Percentiles rank a stretch among this genome's conserved stretches.
Conservation (phyloP, 371 early-diverging fungal species). For the Mucor mucedo region DNA sequence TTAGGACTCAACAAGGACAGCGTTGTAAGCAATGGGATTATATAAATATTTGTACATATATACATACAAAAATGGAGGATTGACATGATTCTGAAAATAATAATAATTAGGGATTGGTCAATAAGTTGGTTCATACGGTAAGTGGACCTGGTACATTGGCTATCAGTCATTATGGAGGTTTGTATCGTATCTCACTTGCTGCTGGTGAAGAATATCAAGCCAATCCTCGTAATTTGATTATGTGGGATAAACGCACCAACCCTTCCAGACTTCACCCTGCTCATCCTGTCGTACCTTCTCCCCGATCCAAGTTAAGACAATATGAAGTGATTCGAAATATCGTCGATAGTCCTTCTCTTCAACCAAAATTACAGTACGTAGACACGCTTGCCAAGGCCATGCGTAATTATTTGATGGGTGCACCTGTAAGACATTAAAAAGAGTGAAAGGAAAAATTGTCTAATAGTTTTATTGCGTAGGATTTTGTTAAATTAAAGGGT, state of each 20-base stretch:
- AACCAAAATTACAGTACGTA: constrained; percentile 49
- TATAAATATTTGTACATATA: neutral
- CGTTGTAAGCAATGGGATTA: constrained; percentile 15
- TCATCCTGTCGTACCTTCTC: constrained; percentile 42
- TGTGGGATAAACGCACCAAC: constrained; percentile 60
- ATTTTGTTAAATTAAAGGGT: constrained; percentile 69
- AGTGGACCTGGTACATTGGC: constrained; percentile 75
- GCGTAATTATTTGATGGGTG: constrained; percentile 51
- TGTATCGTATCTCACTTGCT: constrained; percentile 71
- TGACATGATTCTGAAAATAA: neutral
- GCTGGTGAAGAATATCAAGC: constrained; percentile 76
- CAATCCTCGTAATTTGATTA: constrained; percentile 65
- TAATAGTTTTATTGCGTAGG: constrained; percentile 41
- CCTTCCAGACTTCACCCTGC: constrained; percentile 42
- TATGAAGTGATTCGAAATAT: constrained; percentile 48
- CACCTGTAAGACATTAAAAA: constrained; percentile 43
- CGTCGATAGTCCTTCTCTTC: constrained; percentile 55
- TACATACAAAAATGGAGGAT: neutral
- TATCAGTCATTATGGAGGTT: constrained; percentile 73
- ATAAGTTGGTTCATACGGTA: constrained; percentile 67
- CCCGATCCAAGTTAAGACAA: constrained; percentile 38
- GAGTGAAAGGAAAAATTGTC: neutral
- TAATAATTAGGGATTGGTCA: constrained; percentile 57
- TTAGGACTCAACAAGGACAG: constrained; percentile 46
- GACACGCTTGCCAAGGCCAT: constrained; percentile 34